Evolutionary conservation across 257 asterid genomes (phyloP).

Genomic region (Voacanga thouarsii): DNA sequence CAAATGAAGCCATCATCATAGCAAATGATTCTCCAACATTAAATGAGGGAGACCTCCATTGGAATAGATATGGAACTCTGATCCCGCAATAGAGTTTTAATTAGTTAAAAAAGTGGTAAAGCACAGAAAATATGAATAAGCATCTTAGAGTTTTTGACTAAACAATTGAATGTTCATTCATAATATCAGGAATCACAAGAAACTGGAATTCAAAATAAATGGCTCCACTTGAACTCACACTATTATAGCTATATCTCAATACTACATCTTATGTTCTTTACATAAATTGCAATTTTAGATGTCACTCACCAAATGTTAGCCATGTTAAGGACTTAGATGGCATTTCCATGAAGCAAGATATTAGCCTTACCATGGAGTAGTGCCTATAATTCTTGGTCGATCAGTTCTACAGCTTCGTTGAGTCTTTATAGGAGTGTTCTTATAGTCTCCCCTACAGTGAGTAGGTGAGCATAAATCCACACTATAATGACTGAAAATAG

Average conservation of each 20-base stretch:
- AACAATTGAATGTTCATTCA: background rate
- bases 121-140: background rate
- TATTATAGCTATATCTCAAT: background rate
- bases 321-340: background rate
- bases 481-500: conserved; percentile 68
- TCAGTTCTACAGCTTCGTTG: conserved; percentile 90
- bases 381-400: conserved; percentile 76
- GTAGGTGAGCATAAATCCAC: conserved; percentile 85
- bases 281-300: background rate
- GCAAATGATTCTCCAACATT: conserved; percentile 94
- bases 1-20: conserved; percentile 93
- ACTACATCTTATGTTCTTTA: background rate
- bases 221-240: background rate
- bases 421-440: conserved; percentile 42
- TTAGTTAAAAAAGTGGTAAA: background rate
- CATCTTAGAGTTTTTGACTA: background rate
- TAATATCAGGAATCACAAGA: background rate
- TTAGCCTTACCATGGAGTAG: conserved; percentile 72
- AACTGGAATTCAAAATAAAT: background rate
- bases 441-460: conserved; percentile 84
- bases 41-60: conserved; percentile 94
- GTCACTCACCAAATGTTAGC: background rate
- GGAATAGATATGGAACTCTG: conserved; percentile 88
- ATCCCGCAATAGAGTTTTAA: conserved; percentile 59
- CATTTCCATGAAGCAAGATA: background rate